A percentile compares a stretch with the other conserved stretches of the same genome.
Conservation (phyloP, 2,329 filamentous ascomycete genomes). For the Hymenotorrendiella dingleyae region DNA sequence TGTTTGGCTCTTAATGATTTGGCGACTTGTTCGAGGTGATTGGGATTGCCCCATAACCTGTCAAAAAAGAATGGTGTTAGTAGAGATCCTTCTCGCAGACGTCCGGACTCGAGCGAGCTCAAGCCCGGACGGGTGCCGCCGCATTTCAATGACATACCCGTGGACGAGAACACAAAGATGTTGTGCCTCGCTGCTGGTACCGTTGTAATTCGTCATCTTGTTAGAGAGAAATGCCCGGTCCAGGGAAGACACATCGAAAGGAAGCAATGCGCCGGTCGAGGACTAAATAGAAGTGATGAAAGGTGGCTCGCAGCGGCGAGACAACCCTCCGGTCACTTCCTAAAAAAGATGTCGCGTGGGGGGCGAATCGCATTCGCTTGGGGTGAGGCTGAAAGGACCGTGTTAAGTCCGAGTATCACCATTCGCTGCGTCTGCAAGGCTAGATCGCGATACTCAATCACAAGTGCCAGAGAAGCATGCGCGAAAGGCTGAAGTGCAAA, state of each 20-base stretch:
- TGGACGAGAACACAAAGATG: slow-evolving; percentile 76
- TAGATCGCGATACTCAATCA: too few species aligned
- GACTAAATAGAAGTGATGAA: slow-evolving; percentile 33
- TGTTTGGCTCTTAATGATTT: slow-evolving; percentile 57
- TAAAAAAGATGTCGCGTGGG: too few species aligned
- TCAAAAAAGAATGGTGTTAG: slow-evolving; percentile 5
- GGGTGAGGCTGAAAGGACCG: too few species aligned
- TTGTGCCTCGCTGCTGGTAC: slow-evolving; percentile 49
- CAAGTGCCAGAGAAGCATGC: too few species aligned
- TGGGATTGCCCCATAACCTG: slow-evolving; percentile 74
- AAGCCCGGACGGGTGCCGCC: too few species aligned
- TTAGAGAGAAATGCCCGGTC: slow-evolving; percentile 32
- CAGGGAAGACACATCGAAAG: slow-evolving; percentile 31
- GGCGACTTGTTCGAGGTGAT: slow-evolving; percentile 64
- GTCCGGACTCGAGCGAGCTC: too few species aligned
- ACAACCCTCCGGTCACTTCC: slow-evolving; percentile 31
- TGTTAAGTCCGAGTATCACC: too few species aligned
- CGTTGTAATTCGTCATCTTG: slow-evolving; percentile 41
- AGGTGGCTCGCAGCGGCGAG: slow-evolving; percentile 33
- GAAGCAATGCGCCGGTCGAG: slow-evolving; percentile 24
- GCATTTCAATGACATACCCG: slow-evolving; percentile 42
- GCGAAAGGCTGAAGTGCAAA: too few species aligned
- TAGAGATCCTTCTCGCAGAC: too few species aligned
- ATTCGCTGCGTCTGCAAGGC: too few species aligned
- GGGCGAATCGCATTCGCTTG: too few species aligned